Evolutionary conservation across 495 filamentous ascomycete species (phyloP), one percentile per base, ranked within the genome.

Genomic region (Lasiosphaeriaceae sp.): DNA sequence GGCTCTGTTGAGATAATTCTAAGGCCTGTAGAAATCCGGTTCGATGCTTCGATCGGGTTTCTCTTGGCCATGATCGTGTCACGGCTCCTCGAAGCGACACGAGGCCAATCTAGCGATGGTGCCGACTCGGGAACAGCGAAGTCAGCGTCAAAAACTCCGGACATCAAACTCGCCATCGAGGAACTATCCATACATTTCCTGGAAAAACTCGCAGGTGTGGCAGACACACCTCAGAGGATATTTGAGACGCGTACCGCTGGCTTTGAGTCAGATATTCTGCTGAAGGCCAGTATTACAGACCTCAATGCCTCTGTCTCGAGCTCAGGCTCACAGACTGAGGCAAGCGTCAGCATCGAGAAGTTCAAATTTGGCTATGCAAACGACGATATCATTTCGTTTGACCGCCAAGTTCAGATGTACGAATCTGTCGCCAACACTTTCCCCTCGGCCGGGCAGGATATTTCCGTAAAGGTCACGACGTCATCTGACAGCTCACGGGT

Each of bases 341-440:
- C 78, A 2, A 75, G 68, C 37, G 17, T 86, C 4, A 69, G 69
- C 34, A 64, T 93, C 2, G 78, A 84, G 41, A 90, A 86, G 57
- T 86, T 96, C 64, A 74, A 67, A 0, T 83, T 96, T 52, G 89
- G 88, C 9, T 90, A 89, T 69, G 80, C 80, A 7, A 80, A 83
- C n/a, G 86, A 87, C 26, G 76, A 85, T 57, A 83, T 96, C 29
- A 68, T 96, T 50, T 88, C 87, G 21, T 96, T 96, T 59, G 83
- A 83, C 54, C 74, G 75, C 17, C 75, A 77, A 17, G 68, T 84
- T 57, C 83, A 82, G 61, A 83, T 94, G 84, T 81, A 85, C 49
- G 80, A 88, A 56, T 92, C 90, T 17, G 79, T 85, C 11, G 79
- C 82, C 60, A 85, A 86, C 64, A 74, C 84, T 16, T 76, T 78